A percentile compares a stretch with the other conserved stretches of the same genome.
Conservation (phyloP, 1,284 basidiomycete genomes). For the Malassezia pachydermatis region DNA sequence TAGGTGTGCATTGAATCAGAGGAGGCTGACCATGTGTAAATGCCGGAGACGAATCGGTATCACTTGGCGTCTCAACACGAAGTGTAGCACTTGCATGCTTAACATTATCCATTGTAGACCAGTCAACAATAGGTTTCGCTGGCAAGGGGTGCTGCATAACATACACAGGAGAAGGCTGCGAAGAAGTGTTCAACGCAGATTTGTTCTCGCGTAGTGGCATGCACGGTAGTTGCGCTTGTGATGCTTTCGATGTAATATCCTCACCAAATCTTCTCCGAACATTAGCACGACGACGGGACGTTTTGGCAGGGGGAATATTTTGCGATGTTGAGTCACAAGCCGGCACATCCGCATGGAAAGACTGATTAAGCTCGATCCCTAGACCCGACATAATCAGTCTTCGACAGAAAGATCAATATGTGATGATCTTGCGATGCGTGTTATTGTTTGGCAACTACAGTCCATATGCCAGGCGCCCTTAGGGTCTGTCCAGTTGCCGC, state of each 20-base stretch:
- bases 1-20: too few species aligned
- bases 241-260: neutral
- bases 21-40: constrained; percentile 12
- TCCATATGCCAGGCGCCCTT: too few species aligned
- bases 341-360: constrained; percentile 19
- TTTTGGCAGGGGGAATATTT: neutral
- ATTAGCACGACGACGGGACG: constrained; percentile 8
- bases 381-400: constrained; percentile 29
- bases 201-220: constrained; percentile 15
- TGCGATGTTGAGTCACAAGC: constrained; percentile 14
- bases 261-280: neutral
- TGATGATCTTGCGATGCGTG: too few species aligned
- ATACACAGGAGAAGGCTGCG: neutral
- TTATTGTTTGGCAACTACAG: too few species aligned
- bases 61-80: constrained; percentile 12
- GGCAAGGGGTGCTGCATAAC: constrained; percentile 13
- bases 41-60: neutral
- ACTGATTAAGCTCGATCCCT: constrained; percentile 38
- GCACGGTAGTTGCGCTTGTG: neutral
- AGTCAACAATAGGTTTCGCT: constrained; percentile 8
- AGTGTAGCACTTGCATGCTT: constrained; percentile 4
- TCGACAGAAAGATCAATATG: too few species aligned
- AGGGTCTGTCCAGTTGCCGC: too few species aligned
- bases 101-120: constrained; percentile 2
- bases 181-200: neutral